phyloP scores from a whole-genome alignment of 2,329 filamentous ascomycete species.

The Scedosporium apiospermum region DNA sequence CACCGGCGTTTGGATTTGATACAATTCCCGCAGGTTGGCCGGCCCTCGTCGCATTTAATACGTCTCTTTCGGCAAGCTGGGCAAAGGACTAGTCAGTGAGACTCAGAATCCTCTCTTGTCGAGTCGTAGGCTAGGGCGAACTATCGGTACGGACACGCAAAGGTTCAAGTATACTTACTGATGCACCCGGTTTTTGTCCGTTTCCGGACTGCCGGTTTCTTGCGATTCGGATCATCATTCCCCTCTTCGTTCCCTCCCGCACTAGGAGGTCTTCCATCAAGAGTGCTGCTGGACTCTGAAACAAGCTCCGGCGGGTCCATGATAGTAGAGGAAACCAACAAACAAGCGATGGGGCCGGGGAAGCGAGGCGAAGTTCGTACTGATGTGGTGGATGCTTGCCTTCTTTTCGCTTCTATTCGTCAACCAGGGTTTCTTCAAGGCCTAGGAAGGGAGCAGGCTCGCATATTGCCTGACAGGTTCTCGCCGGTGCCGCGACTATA shows the following conservation, averaged over 20 bases:
- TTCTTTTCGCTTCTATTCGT: not conserved
- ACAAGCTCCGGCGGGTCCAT: not conserved
- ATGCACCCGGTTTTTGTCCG: slow-evolving; percentile 89
- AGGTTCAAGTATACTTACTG: slow-evolving; percentile 46
- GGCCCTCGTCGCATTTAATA: slow-evolving; percentile 93
- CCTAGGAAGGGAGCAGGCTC: not conserved
- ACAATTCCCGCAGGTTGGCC: slow-evolving; percentile 74
- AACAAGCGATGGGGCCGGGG: too few relatives aligned
- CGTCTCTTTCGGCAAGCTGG: slow-evolving; percentile 83
- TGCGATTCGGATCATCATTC: slow-evolving; percentile 31
- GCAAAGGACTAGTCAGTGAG: slow-evolving; percentile 7
- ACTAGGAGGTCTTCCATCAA: not conserved
- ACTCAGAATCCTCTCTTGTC: not conserved
- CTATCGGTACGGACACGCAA: not conserved
- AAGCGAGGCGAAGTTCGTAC: too few relatives aligned
- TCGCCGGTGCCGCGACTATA: not conserved
- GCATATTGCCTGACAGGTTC: not conserved
- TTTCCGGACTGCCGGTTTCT: slow-evolving; percentile 46
- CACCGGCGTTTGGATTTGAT: slow-evolving; percentile 77
- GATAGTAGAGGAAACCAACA: not conserved
- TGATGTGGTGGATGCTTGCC: too few relatives aligned
- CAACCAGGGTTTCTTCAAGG: not conserved
- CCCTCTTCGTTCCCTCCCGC: slow-evolving; percentile 18
- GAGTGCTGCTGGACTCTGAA: not conserved
- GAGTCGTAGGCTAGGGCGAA: not conserved